Evolutionary conservation across 345 rosid genomes (phyloP).

Genomic region (Syzygium jambos): DNA sequence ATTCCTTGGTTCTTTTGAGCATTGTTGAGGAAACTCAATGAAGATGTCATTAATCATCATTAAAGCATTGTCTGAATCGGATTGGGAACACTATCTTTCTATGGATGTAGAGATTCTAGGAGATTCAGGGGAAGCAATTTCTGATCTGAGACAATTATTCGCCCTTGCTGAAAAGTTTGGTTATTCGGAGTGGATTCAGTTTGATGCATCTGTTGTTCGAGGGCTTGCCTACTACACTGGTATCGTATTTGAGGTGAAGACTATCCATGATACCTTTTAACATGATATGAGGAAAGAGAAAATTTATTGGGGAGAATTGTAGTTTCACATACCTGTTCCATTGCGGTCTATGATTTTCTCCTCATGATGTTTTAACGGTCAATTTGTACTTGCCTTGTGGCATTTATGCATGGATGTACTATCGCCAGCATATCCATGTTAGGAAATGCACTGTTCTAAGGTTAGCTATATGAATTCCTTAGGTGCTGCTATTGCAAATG

Average conservation of each 20-base stretch:
- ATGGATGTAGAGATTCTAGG: constrained; percentile 58
- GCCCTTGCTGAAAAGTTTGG: constrained; percentile 88
- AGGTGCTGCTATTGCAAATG: not conserved
- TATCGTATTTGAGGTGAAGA: constrained; percentile 88
- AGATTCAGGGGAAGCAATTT: constrained; percentile 75
- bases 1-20: not conserved
- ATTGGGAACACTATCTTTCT: not conserved
- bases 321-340: not conserved
- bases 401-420: not conserved
- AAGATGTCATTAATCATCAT: not conserved
- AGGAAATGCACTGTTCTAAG: not conserved
- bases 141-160: constrained; percentile 71
- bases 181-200: constrained; percentile 87
- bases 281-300: not conserved
- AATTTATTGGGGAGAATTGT: not conserved
- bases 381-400: not conserved
- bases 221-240: constrained; percentile 99
- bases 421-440: not conserved
- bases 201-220: constrained; percentile 95
- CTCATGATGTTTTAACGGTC: not conserved
- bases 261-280: not conserved
- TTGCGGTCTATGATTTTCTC: not conserved
- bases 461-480: not conserved
- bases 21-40: not conserved
- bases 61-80: not conserved